Evolutionary conservation across 805 yeast genomes (phyloP), one percentile per base, ranked within the genome.

Genomic region (Suhomyces tanzawaensis): DNA sequence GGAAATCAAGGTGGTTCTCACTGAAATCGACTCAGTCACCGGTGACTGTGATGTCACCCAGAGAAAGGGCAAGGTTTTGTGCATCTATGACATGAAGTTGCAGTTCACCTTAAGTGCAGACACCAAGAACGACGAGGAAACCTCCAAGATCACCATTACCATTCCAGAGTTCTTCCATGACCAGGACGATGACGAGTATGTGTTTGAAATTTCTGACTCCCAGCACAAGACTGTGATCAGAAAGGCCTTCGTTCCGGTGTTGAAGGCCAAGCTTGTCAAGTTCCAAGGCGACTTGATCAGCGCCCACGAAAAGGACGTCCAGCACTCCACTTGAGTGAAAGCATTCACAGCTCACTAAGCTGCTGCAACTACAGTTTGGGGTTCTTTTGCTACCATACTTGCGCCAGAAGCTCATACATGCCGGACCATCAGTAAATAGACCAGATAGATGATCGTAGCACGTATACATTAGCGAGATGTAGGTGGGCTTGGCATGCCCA

Each of bases 1-100:
- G 14, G 44, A 33, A 2, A 45, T 48, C 36, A 47, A 36, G 16
- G 47, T 62, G 29, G 33, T 36, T 7, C 51, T 81, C 30, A 61
- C 61, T 14, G 52, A 69, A 2, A 63, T 82, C 3, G 64, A 58
- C 18, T 57, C 74, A 4, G 57, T 69, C 13, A 53, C 67, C 5
- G 95, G 95, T 16, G 93, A 85, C 57, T 83, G 93, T 50, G 85
- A 85, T 51, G 90, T 85, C 11, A 81, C 87, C 16, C 91, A 85
- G 60, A 76, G 95, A 66, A 85, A 85, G 60, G 91, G 91, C 7
- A 82, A 80, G 60, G 86, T 82, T 18, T 75, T 79, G 51, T 84
- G 91, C 53, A 81, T 85, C 34, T 85, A 76, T 52, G 95, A 85
- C 53, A 56, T 85, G 71, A 64, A 66, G 31, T 57, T 85, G 32